These are phyloP conservation scores for Alternaria conjuncta DNA, from an alignment of 2,329 filamentous ascomycete genomes.

Conservation along the genomic window DNA sequence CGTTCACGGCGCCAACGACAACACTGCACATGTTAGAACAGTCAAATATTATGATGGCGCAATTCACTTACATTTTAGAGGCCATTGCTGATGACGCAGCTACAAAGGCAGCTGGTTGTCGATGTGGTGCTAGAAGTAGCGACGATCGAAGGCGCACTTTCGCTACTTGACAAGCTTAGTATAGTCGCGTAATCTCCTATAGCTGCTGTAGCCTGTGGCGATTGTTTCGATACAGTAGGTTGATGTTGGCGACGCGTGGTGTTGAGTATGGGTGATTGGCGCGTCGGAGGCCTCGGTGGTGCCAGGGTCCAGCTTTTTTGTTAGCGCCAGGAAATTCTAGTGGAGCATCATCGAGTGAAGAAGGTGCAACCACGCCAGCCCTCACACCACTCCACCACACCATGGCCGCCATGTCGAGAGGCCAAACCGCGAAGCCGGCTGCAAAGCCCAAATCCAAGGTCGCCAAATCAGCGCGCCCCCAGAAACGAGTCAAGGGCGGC, in stretches of 20 bases:
- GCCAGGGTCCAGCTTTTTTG: constrained; percentile 28
- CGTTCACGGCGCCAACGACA: constrained; percentile 83
- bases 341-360: constrained; percentile 24
- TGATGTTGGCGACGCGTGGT: constrained; percentile 16
- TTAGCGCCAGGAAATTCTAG: constrained; percentile 38
- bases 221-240: neutral
- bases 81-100: constrained; percentile 52
- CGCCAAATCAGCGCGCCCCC: constrained; percentile 53
- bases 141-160: neutral
- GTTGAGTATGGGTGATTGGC: constrained; percentile 19
- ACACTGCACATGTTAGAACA: constrained; percentile 60
- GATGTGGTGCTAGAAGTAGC: neutral
- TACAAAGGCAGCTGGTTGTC: neutral
- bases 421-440: constrained; percentile 26
- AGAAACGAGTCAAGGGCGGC: constrained; percentile 69
- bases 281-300: constrained; percentile 17
- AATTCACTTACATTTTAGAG: constrained; percentile 58
- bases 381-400: constrained; percentile 14
- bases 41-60: no score
- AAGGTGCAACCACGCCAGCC: neutral
- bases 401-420: constrained; percentile 55
- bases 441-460: constrained; percentile 24
- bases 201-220: neutral
- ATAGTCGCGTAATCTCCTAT: neutral
- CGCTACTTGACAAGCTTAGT: neutral